Evolutionary conservation across 2,329 filamentous ascomycete genomes (phyloP).

Genomic region (Biscogniauxia mediterranea): DNA sequence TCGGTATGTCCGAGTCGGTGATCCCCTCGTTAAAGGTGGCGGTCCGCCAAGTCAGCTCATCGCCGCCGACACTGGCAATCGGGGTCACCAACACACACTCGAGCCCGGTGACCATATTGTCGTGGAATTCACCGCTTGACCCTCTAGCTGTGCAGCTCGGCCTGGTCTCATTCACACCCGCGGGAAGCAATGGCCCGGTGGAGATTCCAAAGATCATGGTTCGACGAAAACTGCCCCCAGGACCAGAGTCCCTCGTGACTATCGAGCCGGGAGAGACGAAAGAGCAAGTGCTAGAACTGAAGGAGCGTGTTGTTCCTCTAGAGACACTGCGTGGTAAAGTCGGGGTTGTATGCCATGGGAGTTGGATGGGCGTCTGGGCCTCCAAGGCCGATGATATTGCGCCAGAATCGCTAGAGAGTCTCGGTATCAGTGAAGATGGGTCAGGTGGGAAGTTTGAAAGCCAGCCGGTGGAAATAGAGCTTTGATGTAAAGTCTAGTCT

Average conservation of each 20-base stretch:
- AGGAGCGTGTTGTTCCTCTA: constrained; percentile 35
- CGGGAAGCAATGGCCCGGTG: constrained; percentile 33
- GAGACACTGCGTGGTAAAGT: constrained; percentile 34
- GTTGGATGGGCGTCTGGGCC: constrained; percentile 40
- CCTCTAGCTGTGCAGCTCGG: constrained; percentile 41
- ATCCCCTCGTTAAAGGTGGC: constrained; percentile 28
- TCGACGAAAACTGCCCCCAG: constrained; percentile 41
- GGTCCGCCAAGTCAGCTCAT: constrained; percentile 26
- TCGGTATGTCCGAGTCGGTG: constrained; percentile 22
- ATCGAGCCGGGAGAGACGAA: constrained; percentile 38
- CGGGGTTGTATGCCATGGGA: constrained; percentile 36
- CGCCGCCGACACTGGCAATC: constrained; percentile 35
- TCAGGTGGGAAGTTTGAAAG: constrained; percentile 26
- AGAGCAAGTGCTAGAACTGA: constrained; percentile 37
- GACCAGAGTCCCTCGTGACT: constrained; percentile 37
- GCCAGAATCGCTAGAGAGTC: constrained; percentile 19
- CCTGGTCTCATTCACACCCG: constrained; percentile 39
- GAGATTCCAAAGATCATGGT: constrained; percentile 38
- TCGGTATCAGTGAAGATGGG: constrained; percentile 21
- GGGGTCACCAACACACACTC: constrained; percentile 41
- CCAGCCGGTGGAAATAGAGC: constrained; percentile 22
- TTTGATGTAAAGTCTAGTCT: constrained; percentile 10
- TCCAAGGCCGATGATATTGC: constrained; percentile 23
- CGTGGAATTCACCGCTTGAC: constrained; percentile 47
- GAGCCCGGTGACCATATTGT: constrained; percentile 40